Conservation (phyloP, 257 asterid species). For the Ilex aquifolium region DNA sequence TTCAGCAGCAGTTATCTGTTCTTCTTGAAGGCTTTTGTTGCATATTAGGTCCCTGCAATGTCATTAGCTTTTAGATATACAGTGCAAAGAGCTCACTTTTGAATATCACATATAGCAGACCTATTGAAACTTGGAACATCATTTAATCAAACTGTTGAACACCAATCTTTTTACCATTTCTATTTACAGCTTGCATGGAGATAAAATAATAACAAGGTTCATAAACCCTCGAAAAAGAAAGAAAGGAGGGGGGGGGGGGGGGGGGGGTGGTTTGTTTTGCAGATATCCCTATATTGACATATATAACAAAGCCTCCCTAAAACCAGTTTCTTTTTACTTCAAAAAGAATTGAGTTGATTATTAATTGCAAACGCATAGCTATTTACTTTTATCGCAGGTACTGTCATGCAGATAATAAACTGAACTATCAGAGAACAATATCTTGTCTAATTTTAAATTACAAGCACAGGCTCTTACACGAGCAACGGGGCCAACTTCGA, state of each 20-base stretch:
- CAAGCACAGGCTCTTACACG: constrained; percentile 33
- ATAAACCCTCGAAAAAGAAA: background rate
- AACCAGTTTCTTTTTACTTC: background rate
- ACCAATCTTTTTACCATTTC: background rate
- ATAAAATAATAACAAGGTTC: too few species aligned
- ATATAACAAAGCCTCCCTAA: background rate
- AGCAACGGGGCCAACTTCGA: constrained; percentile 49
- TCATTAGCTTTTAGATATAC: background rate
- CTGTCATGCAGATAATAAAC: background rate
- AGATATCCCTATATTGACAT: background rate
- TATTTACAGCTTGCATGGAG: background rate
- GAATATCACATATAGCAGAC: background rate
- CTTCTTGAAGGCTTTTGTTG: constrained; percentile 45
- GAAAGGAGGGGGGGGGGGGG: background rate
- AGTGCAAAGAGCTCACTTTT: background rate
- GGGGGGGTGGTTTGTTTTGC: too few species aligned
- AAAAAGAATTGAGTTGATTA: background rate
- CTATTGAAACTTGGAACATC: background rate
- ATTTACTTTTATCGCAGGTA: background rate
- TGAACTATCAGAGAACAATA: background rate
- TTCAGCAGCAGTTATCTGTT: constrained; percentile 60
- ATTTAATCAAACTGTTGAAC: background rate
- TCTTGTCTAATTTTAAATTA: background rate
- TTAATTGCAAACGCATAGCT: background rate
- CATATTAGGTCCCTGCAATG: constrained; percentile 48